These are phyloP conservation scores for Fusarium sp. DNA, from an alignment of 2,329 filamentous ascomycete genomes.

Conservation along the genomic window DNA sequence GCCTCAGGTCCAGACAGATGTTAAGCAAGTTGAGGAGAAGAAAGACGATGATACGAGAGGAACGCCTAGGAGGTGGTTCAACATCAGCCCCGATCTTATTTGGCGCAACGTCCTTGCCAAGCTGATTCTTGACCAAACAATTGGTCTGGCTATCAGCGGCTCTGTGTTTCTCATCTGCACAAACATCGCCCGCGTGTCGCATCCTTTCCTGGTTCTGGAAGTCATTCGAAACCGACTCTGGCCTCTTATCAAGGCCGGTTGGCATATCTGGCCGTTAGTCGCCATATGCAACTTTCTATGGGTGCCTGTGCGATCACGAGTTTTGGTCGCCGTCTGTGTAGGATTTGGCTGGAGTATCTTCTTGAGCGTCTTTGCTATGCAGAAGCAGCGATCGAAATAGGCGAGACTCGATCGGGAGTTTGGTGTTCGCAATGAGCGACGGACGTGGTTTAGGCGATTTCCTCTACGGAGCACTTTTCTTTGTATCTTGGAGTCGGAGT, in stretches of 20 bases:
- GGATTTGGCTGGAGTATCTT: conserved; percentile 54
- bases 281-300: conserved; percentile 51
- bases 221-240: conserved; percentile 46
- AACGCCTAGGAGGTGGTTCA: conserved; percentile 24
- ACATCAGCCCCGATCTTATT: conserved; percentile 44
- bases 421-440: not conserved
- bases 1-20: conserved; percentile 33
- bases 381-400: conserved; percentile 11
- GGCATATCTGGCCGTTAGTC: conserved; percentile 53
- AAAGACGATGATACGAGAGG: conserved; percentile 36
- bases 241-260: conserved; percentile 49
- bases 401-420: conserved; percentile 4
- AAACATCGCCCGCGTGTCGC: conserved; percentile 48
- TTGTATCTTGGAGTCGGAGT: conserved; percentile 15
- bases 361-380: conserved; percentile 49
- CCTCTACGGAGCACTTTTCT: conserved; percentile 17
- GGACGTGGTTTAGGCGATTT: conserved; percentile 4
- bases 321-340: conserved; percentile 50
- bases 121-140: conserved; percentile 51
- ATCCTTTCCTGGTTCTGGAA: conserved; percentile 37
- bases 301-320: conserved; percentile 51
- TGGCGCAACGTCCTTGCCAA: conserved; percentile 51
- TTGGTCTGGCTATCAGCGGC: conserved; percentile 50
- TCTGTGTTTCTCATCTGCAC: conserved; percentile 51
- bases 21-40: conserved; percentile 35